These are phyloP conservation scores for Talaromyces thailandensis DNA, from an alignment of 495 filamentous ascomycete species.

Conservation along the genomic window DNA sequence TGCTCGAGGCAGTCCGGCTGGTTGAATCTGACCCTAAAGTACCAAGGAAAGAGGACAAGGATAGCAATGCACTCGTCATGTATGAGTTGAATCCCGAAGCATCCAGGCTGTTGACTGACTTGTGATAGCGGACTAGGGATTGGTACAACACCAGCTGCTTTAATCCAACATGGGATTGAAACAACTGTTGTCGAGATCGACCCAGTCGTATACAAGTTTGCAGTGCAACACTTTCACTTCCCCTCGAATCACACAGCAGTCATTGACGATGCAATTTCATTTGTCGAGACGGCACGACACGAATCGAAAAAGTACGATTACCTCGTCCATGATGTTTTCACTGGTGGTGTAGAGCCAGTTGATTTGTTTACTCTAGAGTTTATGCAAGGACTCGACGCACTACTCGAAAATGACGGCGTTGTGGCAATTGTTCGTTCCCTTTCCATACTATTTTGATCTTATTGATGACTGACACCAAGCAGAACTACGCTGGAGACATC, in stretches of 20 bases:
- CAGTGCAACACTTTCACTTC: conserved; percentile 72
- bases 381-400: conserved; percentile 50
- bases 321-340: conserved; percentile 98
- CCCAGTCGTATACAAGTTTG: conserved; percentile 76
- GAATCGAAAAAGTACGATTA: conserved; percentile 62
- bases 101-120: conserved; percentile 9
- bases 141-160: conserved; percentile 77
- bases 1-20: conserved; percentile 84
- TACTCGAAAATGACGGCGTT: conserved; percentile 71
- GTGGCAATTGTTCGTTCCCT: conserved; percentile 70
- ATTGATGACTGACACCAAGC: background rate
- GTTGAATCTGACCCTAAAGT: conserved; percentile 45
- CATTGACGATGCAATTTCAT: conserved; percentile 73
- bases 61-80: conserved; percentile 80
- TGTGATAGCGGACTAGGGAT: conserved; percentile 72
- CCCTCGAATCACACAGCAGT: conserved; percentile 67
- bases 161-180: conserved; percentile 80
- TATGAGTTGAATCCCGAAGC: conserved; percentile 17
- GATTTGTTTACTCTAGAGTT: conserved; percentile 83
- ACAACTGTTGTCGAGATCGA: conserved; percentile 94
- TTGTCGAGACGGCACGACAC: conserved; percentile 47
- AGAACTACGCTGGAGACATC: conserved; percentile 98
- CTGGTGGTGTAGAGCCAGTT: conserved; percentile 85
- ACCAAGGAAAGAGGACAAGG: conserved; percentile 41
- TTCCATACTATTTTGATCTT: background rate